Evolutionary conservation across 2,329 filamentous ascomycete genomes (phyloP), one percentile per base, ranked within the genome.

Genomic region (Xylariaceae sp.): DNA sequence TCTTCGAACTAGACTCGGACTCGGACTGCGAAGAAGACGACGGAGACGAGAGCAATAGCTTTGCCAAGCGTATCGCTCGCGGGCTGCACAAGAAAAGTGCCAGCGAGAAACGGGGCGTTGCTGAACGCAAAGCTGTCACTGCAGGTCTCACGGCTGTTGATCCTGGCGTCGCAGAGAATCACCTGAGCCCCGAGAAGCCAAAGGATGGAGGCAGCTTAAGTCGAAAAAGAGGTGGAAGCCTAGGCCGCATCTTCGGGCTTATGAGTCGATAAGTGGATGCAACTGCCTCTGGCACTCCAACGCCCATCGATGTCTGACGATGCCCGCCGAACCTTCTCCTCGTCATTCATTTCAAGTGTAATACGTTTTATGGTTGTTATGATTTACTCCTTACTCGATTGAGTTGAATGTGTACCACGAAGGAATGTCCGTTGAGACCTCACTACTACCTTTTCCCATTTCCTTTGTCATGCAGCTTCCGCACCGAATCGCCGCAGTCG

Each of bases 1-100:
- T 79, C 19, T 80, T 80, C 54, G 77, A 80, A 41, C 59, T 70
- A 13, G 76, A 79, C 60, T 73, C 73, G 3, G 58, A 60, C 36
- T 57, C 56, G 4, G 76, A 80, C 52, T 65, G 64, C 13, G 74
- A 76, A 42, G 63, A 61, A 6, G 64, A 68, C 6, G 54, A 54
- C 1, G 59, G 64, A 6, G 45, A 43, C 17, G 50, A 50, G 3
- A 13, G 19, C 50, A 55, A 58, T 14, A 65, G 63, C n/a, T 65
- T 71, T 33, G 67, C 66, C 0, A 64, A 62, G n/a, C 67, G 70
- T 5, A 67, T 75, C 16, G 75, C 77, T 48, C 75, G 75, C 42
- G 71, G 73, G 16, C 71, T 80, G 17, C 66, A 68, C 50, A 66
- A 66, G 60, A 69, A 67, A 53, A 67, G 63, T 49, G 59, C 60